Evolutionary conservation across 2,329 filamentous ascomycete species (phyloP), one percentile per base, ranked within the genome.

Genomic region (Microcyclospora tardicrescens): DNA sequence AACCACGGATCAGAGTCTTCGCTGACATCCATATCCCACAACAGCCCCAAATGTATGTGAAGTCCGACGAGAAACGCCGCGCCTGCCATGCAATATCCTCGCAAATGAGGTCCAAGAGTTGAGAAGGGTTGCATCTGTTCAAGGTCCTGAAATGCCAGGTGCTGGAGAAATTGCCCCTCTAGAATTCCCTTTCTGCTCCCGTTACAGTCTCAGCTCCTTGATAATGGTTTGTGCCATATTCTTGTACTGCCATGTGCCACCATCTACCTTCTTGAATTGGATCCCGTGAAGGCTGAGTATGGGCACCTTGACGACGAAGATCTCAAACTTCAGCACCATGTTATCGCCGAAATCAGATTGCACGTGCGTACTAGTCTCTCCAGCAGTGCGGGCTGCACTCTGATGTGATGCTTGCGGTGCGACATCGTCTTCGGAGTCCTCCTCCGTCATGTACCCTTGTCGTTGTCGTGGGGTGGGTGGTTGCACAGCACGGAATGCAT

Each of bases 201-300:
- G 36, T 41, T 47, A 94, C 46, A 96, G 72, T 56, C 79, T 78
- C 50, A 98, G 65, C 59, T 91, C 86, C 56, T 81, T 77, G 50
- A 98, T 68, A 53, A 98, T 95, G 53, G 86, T 86, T 62, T 94
- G 87, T 28, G 91, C 91, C 86, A 96, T 93, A 56, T 84, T 89
- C 68, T 95, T 94, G 66, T 93, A 98, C 61, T 95, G 87, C 87
- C 89, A 96, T 42, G 91, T 96, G 43, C 93, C 89, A 28, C 91
- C 89, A 41, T 84, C 77, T 50, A 96, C 80, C 58, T 91, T 86
- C 71, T 98, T 98, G 68, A 98, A 98, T 60, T 96, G 91, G 44
- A 98, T 87, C 35, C 91, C 91, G 56, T 98, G 89, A 41, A 98
- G 65, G 32, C 82, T 86, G 43, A 98, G 77, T 37, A 98, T 67